Evolutionary conservation across 164 flowering plant species (phyloP).

Genomic region (Malania oleifera): DNA sequence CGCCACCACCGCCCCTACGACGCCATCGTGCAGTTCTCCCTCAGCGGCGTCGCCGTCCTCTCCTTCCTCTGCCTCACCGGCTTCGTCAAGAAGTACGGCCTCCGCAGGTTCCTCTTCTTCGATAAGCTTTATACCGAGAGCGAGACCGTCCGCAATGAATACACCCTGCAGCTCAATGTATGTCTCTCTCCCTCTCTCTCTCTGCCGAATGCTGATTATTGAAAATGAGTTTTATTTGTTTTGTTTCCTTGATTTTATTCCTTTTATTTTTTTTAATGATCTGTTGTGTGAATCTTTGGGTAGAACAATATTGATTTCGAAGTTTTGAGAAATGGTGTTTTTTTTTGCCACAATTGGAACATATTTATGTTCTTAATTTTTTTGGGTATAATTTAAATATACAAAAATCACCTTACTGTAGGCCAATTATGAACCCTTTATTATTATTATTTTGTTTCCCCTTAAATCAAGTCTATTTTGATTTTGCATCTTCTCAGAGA

Average conservation of each 20-base stretch:
- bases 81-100: slow-evolving; percentile 57
- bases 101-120: slow-evolving; percentile 76
- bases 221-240: background rate
- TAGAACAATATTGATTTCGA: no score
- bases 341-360: no score
- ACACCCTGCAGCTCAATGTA: slow-evolving; percentile 70
- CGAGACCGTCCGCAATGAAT: slow-evolving; percentile 60
- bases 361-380: no score
- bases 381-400: no score
- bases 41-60: slow-evolving; percentile 52
- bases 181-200: slow-evolving; percentile 17
- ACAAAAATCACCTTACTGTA: no score
- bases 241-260: background rate
- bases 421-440: no score
- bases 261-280: no score
- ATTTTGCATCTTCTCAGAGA: no score
- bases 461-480: no score
- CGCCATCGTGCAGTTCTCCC: slow-evolving; percentile 60
- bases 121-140: slow-evolving; percentile 79
- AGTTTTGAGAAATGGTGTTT: no score
- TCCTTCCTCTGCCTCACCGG: slow-evolving; percentile 65
- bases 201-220: background rate
- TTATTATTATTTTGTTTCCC: no score
- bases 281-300: no score
- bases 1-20: slow-evolving; percentile 64